Evolutionary conservation across 2,329 filamentous ascomycete species (phyloP).

Genomic region (Dothidotthia symphoricarpi): DNA sequence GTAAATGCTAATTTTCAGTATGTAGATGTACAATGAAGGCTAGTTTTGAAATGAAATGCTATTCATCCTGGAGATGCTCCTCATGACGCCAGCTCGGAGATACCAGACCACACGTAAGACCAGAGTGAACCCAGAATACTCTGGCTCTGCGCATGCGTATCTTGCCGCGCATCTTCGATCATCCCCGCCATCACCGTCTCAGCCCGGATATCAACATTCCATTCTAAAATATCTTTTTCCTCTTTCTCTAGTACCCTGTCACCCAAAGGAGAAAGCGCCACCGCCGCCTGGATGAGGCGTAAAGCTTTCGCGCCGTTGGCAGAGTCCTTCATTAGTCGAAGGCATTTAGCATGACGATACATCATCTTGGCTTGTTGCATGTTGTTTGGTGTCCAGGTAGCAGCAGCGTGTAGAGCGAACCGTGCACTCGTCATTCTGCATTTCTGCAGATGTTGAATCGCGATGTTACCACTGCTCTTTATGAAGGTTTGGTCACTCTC

Average conservation of each 20-base stretch:
- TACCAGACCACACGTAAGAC: constrained; percentile 3
- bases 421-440: constrained; percentile 23
- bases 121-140: constrained; percentile 1
- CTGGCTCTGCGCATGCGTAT: not conserved
- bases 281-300: constrained; percentile 19
- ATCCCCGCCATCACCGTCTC: constrained; percentile 1
- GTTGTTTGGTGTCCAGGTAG: constrained; percentile 26
- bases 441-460: constrained; percentile 18
- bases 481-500: constrained; percentile 3
- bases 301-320: constrained; percentile 13
- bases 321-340: constrained; percentile 15
- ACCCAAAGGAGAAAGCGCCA: constrained; percentile 15
- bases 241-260: constrained; percentile 21
- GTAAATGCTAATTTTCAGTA: too few relatives aligned
- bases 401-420: constrained; percentile 24
- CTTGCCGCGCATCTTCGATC: constrained; percentile 1
- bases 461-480: constrained; percentile 14
- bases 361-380: constrained; percentile 26
- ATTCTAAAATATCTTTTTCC: constrained; percentile 15
- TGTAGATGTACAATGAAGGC: too few relatives aligned
- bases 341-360: constrained; percentile 22
- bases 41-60: too few relatives aligned
- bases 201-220: constrained; percentile 19
- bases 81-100: constrained; percentile 10
- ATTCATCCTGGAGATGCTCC: not conserved